Percentiles rank a stretch among this genome's conserved stretches.
These are phyloP conservation scores for Lepidopterella palustris DNA, from an alignment of 495 filamentous ascomycete genomes.

Conservation along the genomic window DNA sequence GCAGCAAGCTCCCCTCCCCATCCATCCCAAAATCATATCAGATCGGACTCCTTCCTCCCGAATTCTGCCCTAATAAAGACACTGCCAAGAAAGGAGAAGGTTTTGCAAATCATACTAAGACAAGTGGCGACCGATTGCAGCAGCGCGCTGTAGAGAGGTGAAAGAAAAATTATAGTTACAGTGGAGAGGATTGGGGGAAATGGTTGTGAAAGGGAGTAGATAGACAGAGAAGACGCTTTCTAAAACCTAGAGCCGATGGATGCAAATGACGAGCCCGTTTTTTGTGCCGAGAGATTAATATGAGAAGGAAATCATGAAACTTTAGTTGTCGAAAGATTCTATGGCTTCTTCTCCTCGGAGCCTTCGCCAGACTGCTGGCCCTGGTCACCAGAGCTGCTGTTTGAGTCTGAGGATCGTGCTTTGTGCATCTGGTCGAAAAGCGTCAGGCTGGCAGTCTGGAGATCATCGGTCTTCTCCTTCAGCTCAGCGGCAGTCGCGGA, in stretches of 20 bases:
- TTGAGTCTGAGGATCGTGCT: constrained; percentile 50
- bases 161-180: background rate
- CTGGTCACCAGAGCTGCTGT: constrained; percentile 47
- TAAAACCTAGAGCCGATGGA: constrained; percentile 1
- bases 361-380: constrained; percentile 26
- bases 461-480: constrained; percentile 96
- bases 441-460: constrained; percentile 90
- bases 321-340: constrained; percentile 33
- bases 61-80: background rate
- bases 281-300: background rate
- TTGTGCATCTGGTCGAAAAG: constrained; percentile 99
- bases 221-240: constrained; percentile 1
- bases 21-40: background rate
- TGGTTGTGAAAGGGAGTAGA: background rate
- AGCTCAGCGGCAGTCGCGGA: constrained; percentile 78
- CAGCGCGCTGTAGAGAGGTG: background rate
- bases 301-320: background rate
- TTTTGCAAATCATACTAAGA: background rate
- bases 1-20: background rate
- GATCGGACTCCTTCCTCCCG: background rate
- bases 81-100: background rate
- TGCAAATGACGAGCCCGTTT: constrained; percentile 1
- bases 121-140: background rate
- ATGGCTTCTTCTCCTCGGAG: constrained; percentile 80
- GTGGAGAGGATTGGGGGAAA: too few species aligned